Base-by-base conservation (phyloP, 345 rosid genomes). In the Eucalyptus albens region DNA sequence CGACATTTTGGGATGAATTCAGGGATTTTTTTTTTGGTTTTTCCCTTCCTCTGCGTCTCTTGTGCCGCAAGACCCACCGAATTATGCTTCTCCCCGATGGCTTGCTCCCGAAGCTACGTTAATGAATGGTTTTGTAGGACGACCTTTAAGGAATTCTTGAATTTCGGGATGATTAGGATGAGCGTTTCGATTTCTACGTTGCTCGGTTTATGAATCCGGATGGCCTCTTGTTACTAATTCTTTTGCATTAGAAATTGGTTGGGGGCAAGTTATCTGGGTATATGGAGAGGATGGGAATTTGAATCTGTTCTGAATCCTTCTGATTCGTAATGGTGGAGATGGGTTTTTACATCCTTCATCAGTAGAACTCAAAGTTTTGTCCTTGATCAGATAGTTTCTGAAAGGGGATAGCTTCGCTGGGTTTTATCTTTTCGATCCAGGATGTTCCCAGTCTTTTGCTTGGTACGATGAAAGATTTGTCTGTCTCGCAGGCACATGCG, bases 401-500 rank as follows among this genome's bases (percentile, higher is more conserved):
- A 33, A 21, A 22, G 31, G 8, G 53, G 31, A 53, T 37, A 19
- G 33, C 65, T 50, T 49, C 37, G 4, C n/a, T 53, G 59, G 59
- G 65, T 86, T 53, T 53, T 50, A 11, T 86, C 55, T 33, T 56
- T 86, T 50, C 9, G 33, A 86, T 86, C 60, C 62, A 12, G 40
- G 16, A n/a, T 31, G 33, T 86, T n/a, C 9, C 15, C 3, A n/a
- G 2, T 51, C 85, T 77, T 77, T 77, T 33, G 55, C 62, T 50
- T 6, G 24, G 65, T 26, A 7, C 15, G 11, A 40, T 86, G 87
- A 86, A 86, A 9, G 13, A 86, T 86, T n/a, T 50, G 4, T 51
- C 56, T 31, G 9, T 86, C 31, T 49, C 69, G 65, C 88, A 93
- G 95, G 92, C 91, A 77, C 90, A 90, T 91, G 90, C 87, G 40